Evolutionary conservation across 805 yeast species (phyloP), one percentile per base, ranked within the genome.

Genomic region (Ogataea paraovalis): DNA sequence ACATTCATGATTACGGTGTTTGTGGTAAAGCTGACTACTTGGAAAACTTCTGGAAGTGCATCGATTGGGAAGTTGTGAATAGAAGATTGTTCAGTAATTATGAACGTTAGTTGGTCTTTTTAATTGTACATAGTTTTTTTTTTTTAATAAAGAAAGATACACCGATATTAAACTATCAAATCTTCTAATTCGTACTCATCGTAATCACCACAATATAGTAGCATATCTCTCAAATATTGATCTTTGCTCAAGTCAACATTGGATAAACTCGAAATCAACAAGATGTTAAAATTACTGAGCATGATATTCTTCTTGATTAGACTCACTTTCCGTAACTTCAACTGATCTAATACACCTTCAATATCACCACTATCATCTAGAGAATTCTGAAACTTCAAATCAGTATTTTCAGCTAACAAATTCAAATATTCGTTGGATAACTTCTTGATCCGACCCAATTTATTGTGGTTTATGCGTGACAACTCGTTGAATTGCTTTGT

Each of bases 51-150:
- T 84, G 96, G 83, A 76, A 82, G 42, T 76, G 87, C 55, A 78
- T 91, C 54, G 81, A 92, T 67, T 94, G 99, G 99, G 78, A 83
- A 46, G 87, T 85, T 44, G 72, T 86, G 40, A 84, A 82, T 44
- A 48, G 54, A 23, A 63, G 72, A 57, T 49, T 66, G n/a, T 68
- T 66, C 51, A 50, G 51, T 25, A 54, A 53, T 45, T 43, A 37
- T 38, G 57, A 50, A 39, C 44, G 48, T 25, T 52, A 44, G 42
- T 9, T 19, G 10, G 16, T 41, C 20, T 10, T 45, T 38, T 32
- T 18, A 21, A 3, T 30, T 28, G 22, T 38, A 23, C 12, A 36
- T 23, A 28, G 16, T 28, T 22, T 43, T 51, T 25, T 51, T 54
- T 6, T 43, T 48, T 39, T 23, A 39, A 39, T 39, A 20, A 39